phyloP scores from a whole-genome alignment of 495 filamentous ascomycete species.

The Penicillium diatomitis region DNA sequence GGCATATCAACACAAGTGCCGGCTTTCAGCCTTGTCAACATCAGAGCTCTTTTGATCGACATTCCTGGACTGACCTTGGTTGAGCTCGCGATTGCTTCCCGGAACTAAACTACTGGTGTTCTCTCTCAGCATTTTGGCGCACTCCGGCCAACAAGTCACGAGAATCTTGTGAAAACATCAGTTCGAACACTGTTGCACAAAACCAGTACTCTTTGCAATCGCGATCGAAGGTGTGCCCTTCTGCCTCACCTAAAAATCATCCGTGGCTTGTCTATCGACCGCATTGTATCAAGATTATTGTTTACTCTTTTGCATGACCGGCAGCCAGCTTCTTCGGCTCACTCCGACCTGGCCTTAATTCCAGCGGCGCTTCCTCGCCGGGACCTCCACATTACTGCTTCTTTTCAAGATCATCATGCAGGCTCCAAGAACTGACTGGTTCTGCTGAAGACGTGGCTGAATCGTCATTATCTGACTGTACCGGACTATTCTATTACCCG shows the following conservation, averaged over 20 bases:
- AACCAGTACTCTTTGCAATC: constrained; percentile 29
- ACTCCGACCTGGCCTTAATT: constrained; percentile 8
- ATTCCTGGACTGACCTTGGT: too few relatives aligned
- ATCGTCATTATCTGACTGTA: constrained; percentile 24
- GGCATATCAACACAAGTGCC: too few relatives aligned
- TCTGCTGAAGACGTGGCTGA: constrained; percentile 42
- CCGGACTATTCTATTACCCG: constrained; percentile 25
- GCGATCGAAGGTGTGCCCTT: constrained; percentile 23
- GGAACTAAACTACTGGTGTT: constrained; percentile 6
- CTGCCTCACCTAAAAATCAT: too few relatives aligned
- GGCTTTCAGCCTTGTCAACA: too few relatives aligned
- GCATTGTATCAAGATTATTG: constrained; percentile 5
- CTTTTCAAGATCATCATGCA: constrained; percentile 43
- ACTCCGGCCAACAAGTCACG: too few relatives aligned
- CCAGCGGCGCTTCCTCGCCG: constrained; percentile 38
- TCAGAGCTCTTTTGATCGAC: too few relatives aligned
- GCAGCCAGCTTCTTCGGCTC: neutral
- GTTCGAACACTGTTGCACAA: constrained; percentile 19
- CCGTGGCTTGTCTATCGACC: too few relatives aligned
- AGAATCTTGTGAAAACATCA: too few relatives aligned
- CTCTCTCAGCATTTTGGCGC: constrained; percentile 1
- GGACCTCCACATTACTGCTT: constrained; percentile 32
- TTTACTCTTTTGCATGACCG: neutral
- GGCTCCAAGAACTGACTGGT: constrained; percentile 36
- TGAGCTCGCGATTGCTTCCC: too few relatives aligned